These are phyloP conservation scores for Malassezia nana DNA, from an alignment of 1,284 basidiomycete species.

Conservation along the genomic window DNA sequence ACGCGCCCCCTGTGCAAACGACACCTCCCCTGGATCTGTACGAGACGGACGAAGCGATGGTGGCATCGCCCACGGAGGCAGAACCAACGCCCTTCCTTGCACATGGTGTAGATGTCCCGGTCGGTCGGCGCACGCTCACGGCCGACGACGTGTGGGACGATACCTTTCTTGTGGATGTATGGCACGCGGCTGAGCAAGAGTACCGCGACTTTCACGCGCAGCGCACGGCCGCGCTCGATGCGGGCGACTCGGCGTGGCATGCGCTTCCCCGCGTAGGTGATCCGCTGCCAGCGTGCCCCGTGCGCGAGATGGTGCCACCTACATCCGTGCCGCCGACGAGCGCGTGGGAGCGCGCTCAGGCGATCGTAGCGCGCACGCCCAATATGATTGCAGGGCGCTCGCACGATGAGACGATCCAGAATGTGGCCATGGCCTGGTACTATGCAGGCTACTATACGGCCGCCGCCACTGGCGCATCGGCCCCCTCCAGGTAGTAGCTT, in stretches of 20 bases:
- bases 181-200: conserved; percentile 19
- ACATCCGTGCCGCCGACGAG: background rate
- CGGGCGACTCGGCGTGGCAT: conserved; percentile 1
- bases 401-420: conserved; percentile 3
- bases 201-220: conserved; percentile 17
- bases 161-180: conserved; percentile 16
- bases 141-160: conserved; percentile 23
- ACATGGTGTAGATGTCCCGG: background rate
- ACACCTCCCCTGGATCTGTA: background rate
- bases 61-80: conserved; percentile 7
- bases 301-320: background rate
- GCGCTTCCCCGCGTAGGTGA: background rate
- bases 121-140: background rate
- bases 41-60: conserved; percentile 15
- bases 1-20: background rate
- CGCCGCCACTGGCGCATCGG: no score
- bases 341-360: conserved; percentile 7
- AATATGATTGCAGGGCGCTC: background rate
- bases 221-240: conserved; percentile 4
- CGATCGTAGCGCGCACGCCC: conserved; percentile 7
- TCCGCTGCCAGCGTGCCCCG: background rate
- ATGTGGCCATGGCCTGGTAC: conserved; percentile 19
- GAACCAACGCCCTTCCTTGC: conserved; percentile 2
- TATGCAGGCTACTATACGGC: conserved; percentile 22
- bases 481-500: no score